These are phyloP conservation scores for Globisporangium acanthophoron DNA, from an alignment of 352 stramenopile species.

Conservation along the genomic window DNA sequence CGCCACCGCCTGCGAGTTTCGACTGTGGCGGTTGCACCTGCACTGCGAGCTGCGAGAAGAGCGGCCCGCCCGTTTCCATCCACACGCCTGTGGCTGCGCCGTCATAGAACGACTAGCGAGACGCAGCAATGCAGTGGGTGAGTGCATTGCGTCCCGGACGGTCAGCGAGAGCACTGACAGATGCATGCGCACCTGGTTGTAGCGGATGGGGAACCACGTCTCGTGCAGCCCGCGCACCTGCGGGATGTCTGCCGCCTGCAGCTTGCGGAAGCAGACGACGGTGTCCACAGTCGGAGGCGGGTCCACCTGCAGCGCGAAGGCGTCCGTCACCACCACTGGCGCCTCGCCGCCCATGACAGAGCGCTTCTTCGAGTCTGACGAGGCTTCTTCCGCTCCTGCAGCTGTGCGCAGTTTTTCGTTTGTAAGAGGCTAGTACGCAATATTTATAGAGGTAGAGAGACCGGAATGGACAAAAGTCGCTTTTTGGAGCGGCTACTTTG, in stretches of 20 bases:
- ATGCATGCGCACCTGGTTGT: constrained; percentile 68
- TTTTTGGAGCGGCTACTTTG: constrained; percentile 15
- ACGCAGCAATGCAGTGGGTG: neutral
- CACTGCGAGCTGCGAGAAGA: constrained; percentile 89
- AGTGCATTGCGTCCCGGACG: too few species aligned
- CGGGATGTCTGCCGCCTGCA: constrained; percentile 81
- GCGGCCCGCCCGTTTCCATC: constrained; percentile 77
- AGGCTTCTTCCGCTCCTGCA: neutral
- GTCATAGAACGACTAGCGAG: constrained; percentile 90
- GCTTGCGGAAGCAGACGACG: constrained; percentile 61
- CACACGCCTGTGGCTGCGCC: constrained; percentile 81
- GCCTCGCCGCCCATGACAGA: constrained; percentile 6
- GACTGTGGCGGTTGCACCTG: constrained; percentile 17
- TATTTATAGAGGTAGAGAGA: neutral
- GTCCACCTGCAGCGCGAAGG: constrained; percentile 13
- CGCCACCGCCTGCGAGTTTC: constrained; percentile 2
- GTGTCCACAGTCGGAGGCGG: constrained; percentile 12
- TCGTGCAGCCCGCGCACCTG: constrained; percentile 92
- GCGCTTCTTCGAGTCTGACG: neutral
- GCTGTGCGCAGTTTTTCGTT: neutral
- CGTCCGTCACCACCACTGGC: neutral
- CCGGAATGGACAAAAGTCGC: neutral
- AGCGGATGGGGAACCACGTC: constrained; percentile 96
- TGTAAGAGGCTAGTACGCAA: neutral
- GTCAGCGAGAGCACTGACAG: too few species aligned